Evolutionary conservation across 768 basidiomycete species (phyloP).

Genomic region (Podaxis sp.): DNA sequence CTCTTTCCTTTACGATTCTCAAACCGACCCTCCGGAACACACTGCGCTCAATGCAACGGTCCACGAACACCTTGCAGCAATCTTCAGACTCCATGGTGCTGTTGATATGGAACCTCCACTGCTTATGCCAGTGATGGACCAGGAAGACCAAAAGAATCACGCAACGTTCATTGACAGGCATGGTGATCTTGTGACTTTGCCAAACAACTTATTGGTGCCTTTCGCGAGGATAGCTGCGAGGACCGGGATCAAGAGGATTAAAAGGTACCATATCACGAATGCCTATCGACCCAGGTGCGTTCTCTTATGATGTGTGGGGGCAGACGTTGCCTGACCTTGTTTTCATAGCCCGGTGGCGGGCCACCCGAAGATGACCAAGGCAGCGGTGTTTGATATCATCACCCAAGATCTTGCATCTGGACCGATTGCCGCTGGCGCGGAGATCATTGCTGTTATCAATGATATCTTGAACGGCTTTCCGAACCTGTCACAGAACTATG

Average conservation of each 20-base stretch:
- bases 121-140: constrained; percentile 69
- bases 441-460: constrained; percentile 68
- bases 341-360: constrained; percentile 59
- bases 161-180: constrained; percentile 79
- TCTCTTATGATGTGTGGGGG: neutral
- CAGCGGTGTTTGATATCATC: constrained; percentile 83
- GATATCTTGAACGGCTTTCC: constrained; percentile 73
- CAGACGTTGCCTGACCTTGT: neutral
- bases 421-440: constrained; percentile 69
- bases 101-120: constrained; percentile 84
- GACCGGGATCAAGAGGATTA: constrained; percentile 65
- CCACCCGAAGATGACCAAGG: constrained; percentile 72
- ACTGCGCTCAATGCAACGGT: constrained; percentile 72
- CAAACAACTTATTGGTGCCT: constrained; percentile 69
- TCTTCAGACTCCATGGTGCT: constrained; percentile 89
- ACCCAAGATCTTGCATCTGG: constrained; percentile 67
- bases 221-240: constrained; percentile 85
- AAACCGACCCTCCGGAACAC: constrained; percentile 68
- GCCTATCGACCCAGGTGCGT: constrained; percentile 68
- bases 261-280: constrained; percentile 78
- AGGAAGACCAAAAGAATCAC: constrained; percentile 62
- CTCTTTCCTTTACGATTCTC: constrained; percentile 72
- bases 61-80: constrained; percentile 69
- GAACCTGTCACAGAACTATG: constrained; percentile 63
- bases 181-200: constrained; percentile 73